Percentiles rank a stretch among this genome's conserved stretches.
Evolutionary conservation across 140 eudicot genomes (phyloP).

Genomic region (Cichorium intybus): DNA sequence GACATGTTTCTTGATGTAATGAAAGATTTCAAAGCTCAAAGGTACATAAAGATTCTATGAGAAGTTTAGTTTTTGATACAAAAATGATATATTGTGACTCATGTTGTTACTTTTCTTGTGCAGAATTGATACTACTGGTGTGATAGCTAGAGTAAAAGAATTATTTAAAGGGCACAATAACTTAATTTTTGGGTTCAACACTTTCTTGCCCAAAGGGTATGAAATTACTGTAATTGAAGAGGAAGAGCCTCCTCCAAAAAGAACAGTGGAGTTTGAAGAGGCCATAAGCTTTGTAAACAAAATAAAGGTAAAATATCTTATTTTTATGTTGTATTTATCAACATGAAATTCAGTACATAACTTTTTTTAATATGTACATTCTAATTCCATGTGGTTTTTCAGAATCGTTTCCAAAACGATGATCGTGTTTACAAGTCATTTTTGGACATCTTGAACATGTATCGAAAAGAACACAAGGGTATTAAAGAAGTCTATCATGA

Average conservation of each 20-base stretch:
- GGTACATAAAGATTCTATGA: slow-evolving; percentile 29
- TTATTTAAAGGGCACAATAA: slow-evolving; percentile 82
- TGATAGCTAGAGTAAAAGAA: slow-evolving; percentile 74
- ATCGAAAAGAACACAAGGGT: slow-evolving; percentile 58
- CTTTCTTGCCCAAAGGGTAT: slow-evolving; percentile 91
- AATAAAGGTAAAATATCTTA: slow-evolving; percentile 49
- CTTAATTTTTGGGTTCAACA: slow-evolving; percentile 78
- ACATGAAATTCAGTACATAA: slow-evolving; percentile 22
- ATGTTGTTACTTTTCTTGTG: slow-evolving; percentile 11
- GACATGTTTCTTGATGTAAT: slow-evolving; percentile 49
- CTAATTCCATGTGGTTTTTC: slow-evolving; percentile 21
- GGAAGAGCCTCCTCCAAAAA: slow-evolving; percentile 76
- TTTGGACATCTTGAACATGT: slow-evolving; percentile 68
- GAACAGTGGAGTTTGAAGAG: slow-evolving; percentile 73
- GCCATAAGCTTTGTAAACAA: slow-evolving; percentile 70
- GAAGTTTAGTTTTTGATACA: background rate
- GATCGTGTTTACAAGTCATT: slow-evolving; percentile 69
- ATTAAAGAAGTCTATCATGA: slow-evolving; percentile 61
- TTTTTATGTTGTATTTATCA: slow-evolving; percentile 2
- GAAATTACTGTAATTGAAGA: slow-evolving; percentile 87
- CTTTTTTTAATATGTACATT: background rate
- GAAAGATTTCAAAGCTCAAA: slow-evolving; percentile 81
- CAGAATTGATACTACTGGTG: slow-evolving; percentile 89
- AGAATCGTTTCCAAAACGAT: slow-evolving; percentile 62
- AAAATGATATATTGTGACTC: slow-evolving; percentile 6